Conservation (phyloP, 192 early-diverging fungal species). For the Backusella macrospora region DNA sequence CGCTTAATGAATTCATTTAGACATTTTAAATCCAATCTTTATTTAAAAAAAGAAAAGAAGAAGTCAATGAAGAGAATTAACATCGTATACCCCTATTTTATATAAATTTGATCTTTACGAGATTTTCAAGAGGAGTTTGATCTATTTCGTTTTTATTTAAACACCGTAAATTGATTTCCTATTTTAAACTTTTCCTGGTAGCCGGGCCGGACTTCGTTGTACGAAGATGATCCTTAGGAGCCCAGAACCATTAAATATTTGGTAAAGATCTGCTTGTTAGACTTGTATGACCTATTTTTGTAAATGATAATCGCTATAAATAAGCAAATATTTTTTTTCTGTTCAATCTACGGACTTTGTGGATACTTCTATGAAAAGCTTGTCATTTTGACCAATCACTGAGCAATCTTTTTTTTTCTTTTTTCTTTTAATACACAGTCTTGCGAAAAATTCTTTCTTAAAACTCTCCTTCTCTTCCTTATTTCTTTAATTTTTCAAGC, state of each 20-base stretch:
- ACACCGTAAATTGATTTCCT: neutral
- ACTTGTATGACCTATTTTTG: constrained; percentile 3
- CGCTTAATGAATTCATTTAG: too few species aligned
- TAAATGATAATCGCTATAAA: neutral
- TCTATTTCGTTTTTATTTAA: neutral
- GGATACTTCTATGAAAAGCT: constrained; percentile 3
- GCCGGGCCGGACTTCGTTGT: neutral
- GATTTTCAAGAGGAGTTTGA: neutral
- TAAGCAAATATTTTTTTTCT: neutral
- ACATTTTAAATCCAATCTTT: neutral
- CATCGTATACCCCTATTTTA: neutral
- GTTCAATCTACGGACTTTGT: constrained; percentile 1
- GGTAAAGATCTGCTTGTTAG: constrained; percentile 10
- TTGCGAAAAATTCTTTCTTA: neutral
- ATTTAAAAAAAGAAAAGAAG: neutral
- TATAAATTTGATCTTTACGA: neutral
- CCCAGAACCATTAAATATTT: constrained; percentile 11
- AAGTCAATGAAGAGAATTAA: neutral
- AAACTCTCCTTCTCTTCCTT: constrained; percentile 12
- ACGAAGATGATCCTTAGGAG: constrained; percentile 2
- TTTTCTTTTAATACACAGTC: constrained; percentile 1
- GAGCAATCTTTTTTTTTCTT: neutral
- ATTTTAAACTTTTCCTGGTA: neutral
- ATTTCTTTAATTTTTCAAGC: neutral
- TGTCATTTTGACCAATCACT: neutral